Evolutionary conservation across 306 rosid genomes (phyloP).

Genomic region (Myrica gale): DNA sequence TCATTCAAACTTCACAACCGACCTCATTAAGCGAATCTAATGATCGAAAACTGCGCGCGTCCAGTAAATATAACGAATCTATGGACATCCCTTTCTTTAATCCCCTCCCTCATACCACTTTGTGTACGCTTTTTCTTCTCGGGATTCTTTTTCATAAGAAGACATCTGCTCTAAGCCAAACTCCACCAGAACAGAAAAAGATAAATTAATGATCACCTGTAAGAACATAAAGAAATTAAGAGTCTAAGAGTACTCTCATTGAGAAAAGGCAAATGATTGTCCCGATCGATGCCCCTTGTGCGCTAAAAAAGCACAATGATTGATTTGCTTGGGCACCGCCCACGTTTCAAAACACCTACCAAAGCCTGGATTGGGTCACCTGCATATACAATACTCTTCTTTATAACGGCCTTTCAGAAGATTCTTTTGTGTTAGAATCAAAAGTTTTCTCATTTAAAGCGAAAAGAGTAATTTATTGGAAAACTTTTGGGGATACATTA

Average conservation of each 20-base stretch:
- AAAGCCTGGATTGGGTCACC: slow-evolving; percentile 48
- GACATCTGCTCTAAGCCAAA: slow-evolving; percentile 8
- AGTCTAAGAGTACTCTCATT: neutral
- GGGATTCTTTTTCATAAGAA: slow-evolving; percentile 38
- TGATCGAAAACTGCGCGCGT: slow-evolving; percentile 35
- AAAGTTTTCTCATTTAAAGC: too few relatives aligned
- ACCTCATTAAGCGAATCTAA: slow-evolving; percentile 47
- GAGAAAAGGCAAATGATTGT: slow-evolving; percentile 30
- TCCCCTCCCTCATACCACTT: neutral
- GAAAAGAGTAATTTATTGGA: too few relatives aligned
- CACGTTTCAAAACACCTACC: slow-evolving; percentile 29
- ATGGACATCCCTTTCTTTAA: slow-evolving; percentile 4
- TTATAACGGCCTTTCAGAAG: neutral
- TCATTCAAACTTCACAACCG: slow-evolving; percentile 34
- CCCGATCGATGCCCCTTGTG: neutral
- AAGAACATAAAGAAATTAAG: neutral
- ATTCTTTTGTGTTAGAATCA: too few relatives aligned
- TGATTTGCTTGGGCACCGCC: slow-evolving; percentile 44
- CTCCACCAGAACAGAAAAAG: slow-evolving; percentile 8
- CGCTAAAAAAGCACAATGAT: slow-evolving; percentile 34
- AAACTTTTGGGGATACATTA: too few relatives aligned
- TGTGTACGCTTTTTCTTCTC: slow-evolving; percentile 19
- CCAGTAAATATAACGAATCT: too few relatives aligned
- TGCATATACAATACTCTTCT: slow-evolving; percentile 34
- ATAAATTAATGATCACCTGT: neutral